Evolutionary conservation across 176 grass and related monocot genomes (phyloP), one percentile per base, ranked within the genome.

Genomic region (Areca catechu): DNA sequence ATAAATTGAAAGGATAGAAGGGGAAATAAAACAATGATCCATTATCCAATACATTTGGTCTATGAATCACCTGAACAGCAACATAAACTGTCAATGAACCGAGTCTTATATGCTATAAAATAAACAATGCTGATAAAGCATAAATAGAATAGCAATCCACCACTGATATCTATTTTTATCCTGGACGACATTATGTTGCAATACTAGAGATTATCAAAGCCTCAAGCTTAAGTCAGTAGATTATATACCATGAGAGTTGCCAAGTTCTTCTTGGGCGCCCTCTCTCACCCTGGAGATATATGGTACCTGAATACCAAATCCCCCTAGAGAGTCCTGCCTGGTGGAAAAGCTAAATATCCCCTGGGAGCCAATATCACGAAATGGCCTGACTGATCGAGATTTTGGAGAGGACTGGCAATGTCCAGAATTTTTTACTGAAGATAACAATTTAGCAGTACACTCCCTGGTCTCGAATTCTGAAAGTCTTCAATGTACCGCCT

Each of bases 401-500:
- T 82, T 90, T 69, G 68, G 50, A 20, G 71, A 62, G 37, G 61
- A 51, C 55, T 73, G 77, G 76, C 71, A 77, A 57, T 71, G 60
- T 30, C 24, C 56, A 59, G 51, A 28, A 53, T 22, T 80, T 79
- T 74, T 88, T 61, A 67, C 51, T 18, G 52, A 84, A 69, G 71
- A 81, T 77, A 61, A 62, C 60, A 58, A 25, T 74, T 77, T 84
- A 68, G 56, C 72, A 56, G 60, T 63, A 63, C 50, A 77, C 28
- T 89, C 94, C 55, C 57, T 63, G 54, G 51, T 63, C 21, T 93
- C 84, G 20, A 73, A 52, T 75, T 85, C 78, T 63, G 83, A 85
- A 37, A 93, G 73, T 72, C 88, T 68, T 98, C 94, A 55, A 98
- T 98, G 63, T 89, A 98, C 69, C 94, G 83, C 78, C 82, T 98